phyloP scores from a whole-genome alignment of 805 yeast genomes.

The Pichia heedii region DNA sequence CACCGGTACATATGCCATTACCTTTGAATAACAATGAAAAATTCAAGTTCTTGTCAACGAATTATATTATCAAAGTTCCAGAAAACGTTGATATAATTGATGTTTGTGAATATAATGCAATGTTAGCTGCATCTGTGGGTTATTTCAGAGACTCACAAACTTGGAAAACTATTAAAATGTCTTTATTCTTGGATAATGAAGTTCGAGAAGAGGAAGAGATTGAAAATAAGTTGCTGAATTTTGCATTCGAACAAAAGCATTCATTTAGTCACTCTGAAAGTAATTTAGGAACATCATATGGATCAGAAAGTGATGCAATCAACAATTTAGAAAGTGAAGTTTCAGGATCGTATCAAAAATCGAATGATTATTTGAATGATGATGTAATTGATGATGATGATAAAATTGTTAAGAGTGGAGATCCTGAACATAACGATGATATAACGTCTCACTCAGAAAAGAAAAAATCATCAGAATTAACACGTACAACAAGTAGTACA shows the following conservation, averaged over 20 bases:
- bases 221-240: slow-evolving; percentile 7
- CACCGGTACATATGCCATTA: slow-evolving; percentile 36
- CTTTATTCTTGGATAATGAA: slow-evolving; percentile 30
- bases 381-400: slow-evolving; percentile 12
- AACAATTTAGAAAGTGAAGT: slow-evolving; percentile 1
- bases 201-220: slow-evolving; percentile 7
- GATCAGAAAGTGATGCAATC: slow-evolving; percentile 11
- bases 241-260: slow-evolving; percentile 13
- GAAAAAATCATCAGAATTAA: neutral
- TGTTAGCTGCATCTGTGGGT: slow-evolving; percentile 43
- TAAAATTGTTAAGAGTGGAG: slow-evolving; percentile 21
- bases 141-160: slow-evolving; percentile 49
- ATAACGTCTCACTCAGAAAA: neutral
- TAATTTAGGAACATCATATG: slow-evolving; percentile 16
- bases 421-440: slow-evolving; percentile 4
- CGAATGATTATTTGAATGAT: neutral
- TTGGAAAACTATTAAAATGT: slow-evolving; percentile 50
- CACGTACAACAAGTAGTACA: neutral
- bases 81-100: slow-evolving; percentile 43
- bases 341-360: neutral
- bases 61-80: slow-evolving; percentile 39
- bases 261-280: slow-evolving; percentile 13
- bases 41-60: slow-evolving; percentile 40
- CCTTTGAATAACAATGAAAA: slow-evolving; percentile 34
- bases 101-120: slow-evolving; percentile 50